Conservation (phyloP, 148 eudicot genomes). For the Rhododendron vialii region DNA sequence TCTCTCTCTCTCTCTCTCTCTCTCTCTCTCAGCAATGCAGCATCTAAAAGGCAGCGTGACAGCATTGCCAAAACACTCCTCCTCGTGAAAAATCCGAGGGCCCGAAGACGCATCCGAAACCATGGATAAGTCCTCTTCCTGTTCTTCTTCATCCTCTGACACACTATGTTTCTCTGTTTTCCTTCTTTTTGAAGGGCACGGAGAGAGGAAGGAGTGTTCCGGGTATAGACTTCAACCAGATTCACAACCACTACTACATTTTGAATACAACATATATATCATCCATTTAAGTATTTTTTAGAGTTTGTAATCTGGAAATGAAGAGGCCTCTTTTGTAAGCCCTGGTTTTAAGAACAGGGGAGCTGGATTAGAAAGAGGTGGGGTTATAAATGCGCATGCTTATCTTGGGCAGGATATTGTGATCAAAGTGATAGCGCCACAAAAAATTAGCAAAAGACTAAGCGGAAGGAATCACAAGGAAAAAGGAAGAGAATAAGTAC, state of each 20-base stretch:
- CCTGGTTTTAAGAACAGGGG: neutral
- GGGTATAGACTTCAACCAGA: conserved; percentile 82
- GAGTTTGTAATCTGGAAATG: neutral
- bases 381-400: neutral
- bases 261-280: neutral
- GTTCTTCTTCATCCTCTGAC: neutral
- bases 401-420: neutral
- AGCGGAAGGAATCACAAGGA: neutral
- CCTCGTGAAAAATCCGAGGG: conserved; percentile 43
- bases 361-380: neutral
- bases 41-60: neutral
- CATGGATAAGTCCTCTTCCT: conserved; percentile 45
- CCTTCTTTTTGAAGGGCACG: neutral
- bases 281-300: neutral
- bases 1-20: conserved; percentile 7
- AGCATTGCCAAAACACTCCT: conserved; percentile 9
- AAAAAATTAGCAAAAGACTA: neutral
- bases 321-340: neutral
- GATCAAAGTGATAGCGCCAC: neutral
- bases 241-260: conserved; percentile 56
- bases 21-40: conserved; percentile 3
- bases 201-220: conserved; percentile 30
- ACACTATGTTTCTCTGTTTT: neutral
- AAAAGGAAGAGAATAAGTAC: conserved; percentile 21
- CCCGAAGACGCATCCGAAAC: conserved; percentile 81